Evolutionary conservation across 495 filamentous ascomycete genomes (phyloP).

Genomic region (Niebla homalea): DNA sequence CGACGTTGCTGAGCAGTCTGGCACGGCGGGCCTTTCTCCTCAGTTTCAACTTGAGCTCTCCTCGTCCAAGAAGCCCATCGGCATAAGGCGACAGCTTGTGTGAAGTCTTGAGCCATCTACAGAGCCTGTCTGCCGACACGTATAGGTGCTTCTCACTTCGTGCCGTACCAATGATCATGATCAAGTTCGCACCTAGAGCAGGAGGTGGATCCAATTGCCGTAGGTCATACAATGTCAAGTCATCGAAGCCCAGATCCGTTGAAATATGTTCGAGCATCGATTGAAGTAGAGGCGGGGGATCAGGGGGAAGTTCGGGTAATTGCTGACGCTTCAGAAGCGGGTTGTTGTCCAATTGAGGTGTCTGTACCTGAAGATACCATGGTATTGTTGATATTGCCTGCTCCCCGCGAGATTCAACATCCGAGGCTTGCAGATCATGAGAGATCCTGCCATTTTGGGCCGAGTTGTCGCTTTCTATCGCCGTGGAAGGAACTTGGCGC

Average conservation of each 20-base stretch:
- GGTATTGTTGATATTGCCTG: slow-evolving; percentile 25
- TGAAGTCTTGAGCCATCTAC: slow-evolving; percentile 66
- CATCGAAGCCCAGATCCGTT: slow-evolving; percentile 70
- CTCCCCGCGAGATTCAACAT: too few relatives aligned
- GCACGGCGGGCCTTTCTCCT: slow-evolving; percentile 66
- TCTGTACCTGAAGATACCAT: slow-evolving; percentile 79
- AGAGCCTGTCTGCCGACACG: slow-evolving; percentile 77
- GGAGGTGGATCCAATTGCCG: slow-evolving; percentile 73
- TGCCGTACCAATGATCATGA: slow-evolving; percentile 91
- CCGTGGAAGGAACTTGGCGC: not conserved
- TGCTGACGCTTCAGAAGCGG: slow-evolving; percentile 46
- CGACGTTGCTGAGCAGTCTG: slow-evolving; percentile 53
- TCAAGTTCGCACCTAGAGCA: slow-evolving; percentile 69
- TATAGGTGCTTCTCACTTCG: slow-evolving; percentile 88
- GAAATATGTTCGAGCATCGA: slow-evolving; percentile 65
- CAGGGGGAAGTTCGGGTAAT: slow-evolving; percentile 62
- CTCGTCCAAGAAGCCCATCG: slow-evolving; percentile 78
- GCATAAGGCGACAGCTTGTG: slow-evolving; percentile 61
- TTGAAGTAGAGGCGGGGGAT: slow-evolving; percentile 58
- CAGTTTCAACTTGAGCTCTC: slow-evolving; percentile 80
- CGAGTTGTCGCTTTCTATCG: not conserved
- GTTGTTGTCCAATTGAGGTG: slow-evolving; percentile 25
- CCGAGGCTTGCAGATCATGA: too few relatives aligned
- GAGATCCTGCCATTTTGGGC: not conserved
- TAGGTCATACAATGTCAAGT: slow-evolving; percentile 65